Evolutionary conservation across 2,329 filamentous ascomycete genomes (phyloP).

Genomic region (Grosmannia serpens): DNA sequence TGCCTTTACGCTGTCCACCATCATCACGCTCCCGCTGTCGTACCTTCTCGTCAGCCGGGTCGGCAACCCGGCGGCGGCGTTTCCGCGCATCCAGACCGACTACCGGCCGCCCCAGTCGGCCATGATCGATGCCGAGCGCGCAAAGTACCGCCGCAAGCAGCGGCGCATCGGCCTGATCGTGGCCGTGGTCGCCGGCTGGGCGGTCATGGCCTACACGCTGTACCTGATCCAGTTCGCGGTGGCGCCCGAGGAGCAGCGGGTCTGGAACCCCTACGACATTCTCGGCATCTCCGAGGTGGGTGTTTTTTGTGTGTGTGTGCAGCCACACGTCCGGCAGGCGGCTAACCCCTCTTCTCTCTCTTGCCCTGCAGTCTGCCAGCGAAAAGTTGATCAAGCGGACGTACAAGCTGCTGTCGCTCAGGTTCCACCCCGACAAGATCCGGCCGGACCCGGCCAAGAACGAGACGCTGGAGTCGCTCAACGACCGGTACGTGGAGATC

Average conservation of each 20-base stretch:
- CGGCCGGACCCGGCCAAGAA: constrained; percentile 76
- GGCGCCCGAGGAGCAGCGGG: constrained; percentile 51
- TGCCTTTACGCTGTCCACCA: constrained; percentile 76
- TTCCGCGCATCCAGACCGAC: constrained; percentile 68
- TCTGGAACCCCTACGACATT: constrained; percentile 97
- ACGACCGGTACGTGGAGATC: constrained; percentile 82
- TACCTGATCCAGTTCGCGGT: constrained; percentile 81
- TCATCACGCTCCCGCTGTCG: constrained; percentile 83
- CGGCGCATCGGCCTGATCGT: constrained; percentile 75
- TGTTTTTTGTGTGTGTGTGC: background rate
- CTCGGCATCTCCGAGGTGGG: constrained; percentile 70
- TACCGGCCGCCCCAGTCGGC: constrained; percentile 76
- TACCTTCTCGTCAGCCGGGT: constrained; percentile 75
- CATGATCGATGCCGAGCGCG: constrained; percentile 70
- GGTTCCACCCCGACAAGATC: constrained; percentile 87
- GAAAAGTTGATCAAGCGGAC: constrained; percentile 89
- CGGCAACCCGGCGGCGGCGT: constrained; percentile 65
- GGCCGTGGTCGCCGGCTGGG: constrained; percentile 67
- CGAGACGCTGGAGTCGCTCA: constrained; percentile 74
- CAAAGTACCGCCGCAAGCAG: constrained; percentile 81
- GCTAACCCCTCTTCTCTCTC: background rate
- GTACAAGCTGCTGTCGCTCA: constrained; percentile 77
- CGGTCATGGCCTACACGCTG: constrained; percentile 76
- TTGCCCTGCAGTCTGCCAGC: constrained; percentile 50
- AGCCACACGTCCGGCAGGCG: background rate